Percentiles rank a stretch among this genome's conserved stretches.
phyloP scores from a whole-genome alignment of 345 rosid species.

The Zanthoxylum bungeanum region DNA sequence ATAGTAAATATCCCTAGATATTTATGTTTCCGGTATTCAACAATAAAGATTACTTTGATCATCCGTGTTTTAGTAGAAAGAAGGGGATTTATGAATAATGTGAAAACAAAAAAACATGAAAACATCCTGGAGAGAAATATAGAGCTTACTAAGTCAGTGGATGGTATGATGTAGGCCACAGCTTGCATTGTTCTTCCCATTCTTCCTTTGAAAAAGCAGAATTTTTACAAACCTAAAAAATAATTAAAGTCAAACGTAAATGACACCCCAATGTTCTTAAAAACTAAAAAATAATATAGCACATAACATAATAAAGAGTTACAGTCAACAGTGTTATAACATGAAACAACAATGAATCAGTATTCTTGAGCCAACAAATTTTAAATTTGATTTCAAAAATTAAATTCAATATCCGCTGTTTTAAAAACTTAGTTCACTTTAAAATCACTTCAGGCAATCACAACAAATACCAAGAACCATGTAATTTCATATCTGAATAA shows the following conservation, averaged over 20 bases:
- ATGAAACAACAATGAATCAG: not conserved
- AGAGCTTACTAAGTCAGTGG: conserved; percentile 80
- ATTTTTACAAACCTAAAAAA: conserved; percentile 60
- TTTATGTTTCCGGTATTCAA: not conserved
- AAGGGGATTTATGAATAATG: not conserved
- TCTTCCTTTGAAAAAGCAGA: conserved; percentile 76
- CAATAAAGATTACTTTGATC: not conserved
- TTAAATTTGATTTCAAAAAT: not conserved
- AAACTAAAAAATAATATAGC: not conserved
- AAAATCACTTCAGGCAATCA: not conserved
- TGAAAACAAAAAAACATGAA: not conserved
- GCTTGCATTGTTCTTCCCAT: conserved; percentile 90
- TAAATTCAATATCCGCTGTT: not conserved
- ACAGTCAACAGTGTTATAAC: not conserved
- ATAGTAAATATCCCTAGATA: not conserved
- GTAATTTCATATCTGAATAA: not conserved
- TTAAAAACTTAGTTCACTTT: not conserved
- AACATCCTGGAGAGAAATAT: not conserved
- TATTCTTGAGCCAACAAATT: not conserved
- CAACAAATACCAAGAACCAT: not conserved
- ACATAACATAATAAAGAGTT: not conserved
- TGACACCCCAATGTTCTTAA: not conserved
- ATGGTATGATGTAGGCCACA: conserved; percentile 94
- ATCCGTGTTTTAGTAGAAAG: not conserved
- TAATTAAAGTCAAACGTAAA: conserved; percentile 8